These are phyloP conservation scores for Lablab purpureus DNA, from an alignment of 306 rosid species.

Conservation along the genomic window DNA sequence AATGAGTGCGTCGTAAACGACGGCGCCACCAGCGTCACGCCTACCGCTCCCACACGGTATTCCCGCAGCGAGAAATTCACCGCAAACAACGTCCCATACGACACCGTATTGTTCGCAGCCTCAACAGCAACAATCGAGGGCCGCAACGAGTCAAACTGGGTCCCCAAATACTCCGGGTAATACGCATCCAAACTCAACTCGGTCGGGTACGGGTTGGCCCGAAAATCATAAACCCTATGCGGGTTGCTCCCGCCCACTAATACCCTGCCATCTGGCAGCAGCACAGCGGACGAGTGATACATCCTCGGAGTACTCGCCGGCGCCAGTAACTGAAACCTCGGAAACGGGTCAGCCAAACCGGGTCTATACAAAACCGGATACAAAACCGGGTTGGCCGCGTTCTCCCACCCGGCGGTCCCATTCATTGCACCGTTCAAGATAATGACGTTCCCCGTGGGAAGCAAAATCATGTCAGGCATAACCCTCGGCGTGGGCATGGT, in stretches of 20 bases:
- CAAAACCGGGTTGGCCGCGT: slow-evolving; percentile 58
- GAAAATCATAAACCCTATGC: slow-evolving; percentile 62
- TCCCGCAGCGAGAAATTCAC: slow-evolving; percentile 52
- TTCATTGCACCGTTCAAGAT: slow-evolving; percentile 75
- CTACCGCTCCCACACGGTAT: slow-evolving; percentile 17
- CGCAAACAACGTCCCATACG: slow-evolving; percentile 51
- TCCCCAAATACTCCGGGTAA: slow-evolving; percentile 63
- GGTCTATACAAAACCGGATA: slow-evolving; percentile 65
- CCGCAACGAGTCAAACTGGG: neutral
- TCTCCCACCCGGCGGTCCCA: slow-evolving; percentile 83
- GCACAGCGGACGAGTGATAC: slow-evolving; percentile 78
- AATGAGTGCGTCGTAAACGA: slow-evolving; percentile 81
- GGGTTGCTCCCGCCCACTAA: slow-evolving; percentile 93
- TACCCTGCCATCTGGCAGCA: slow-evolving; percentile 70
- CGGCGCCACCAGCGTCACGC: slow-evolving; percentile 60
- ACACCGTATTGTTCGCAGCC: slow-evolving; percentile 28
- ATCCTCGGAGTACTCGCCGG: slow-evolving; percentile 59
- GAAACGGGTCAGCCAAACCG: neutral
- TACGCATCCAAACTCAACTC: slow-evolving; percentile 74
- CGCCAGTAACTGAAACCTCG: slow-evolving; percentile 53
- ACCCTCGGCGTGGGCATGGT: slow-evolving; percentile 73
- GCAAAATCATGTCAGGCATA: slow-evolving; percentile 73
- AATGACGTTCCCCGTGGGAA: slow-evolving; percentile 67
- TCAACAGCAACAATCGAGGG: slow-evolving; percentile 63
- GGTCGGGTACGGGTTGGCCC: slow-evolving; percentile 57